Conservation (phyloP, 1,284 basidiomycete genomes). For the Ganoderma boninense region DNA sequence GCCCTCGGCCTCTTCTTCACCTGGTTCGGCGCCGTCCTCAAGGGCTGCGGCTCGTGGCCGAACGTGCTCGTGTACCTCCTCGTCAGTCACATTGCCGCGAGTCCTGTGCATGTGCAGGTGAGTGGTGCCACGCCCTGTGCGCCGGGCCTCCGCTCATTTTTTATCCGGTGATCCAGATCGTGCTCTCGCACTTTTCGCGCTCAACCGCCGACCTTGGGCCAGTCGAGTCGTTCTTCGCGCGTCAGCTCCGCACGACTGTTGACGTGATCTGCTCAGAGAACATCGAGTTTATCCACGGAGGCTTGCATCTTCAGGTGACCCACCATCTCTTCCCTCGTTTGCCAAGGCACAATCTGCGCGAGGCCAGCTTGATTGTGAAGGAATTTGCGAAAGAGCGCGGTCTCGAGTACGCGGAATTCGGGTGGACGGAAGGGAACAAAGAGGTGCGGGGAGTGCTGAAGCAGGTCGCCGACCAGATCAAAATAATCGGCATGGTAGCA, state of each 20-base stretch:
- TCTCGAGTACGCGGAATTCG: slow-evolving; percentile 89
- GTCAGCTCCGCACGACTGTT: slow-evolving; percentile 95
- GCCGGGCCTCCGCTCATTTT: slow-evolving; percentile 8
- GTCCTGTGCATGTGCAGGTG: slow-evolving; percentile 89
- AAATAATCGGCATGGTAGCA: slow-evolving; percentile 79
- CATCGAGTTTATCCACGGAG: slow-evolving; percentile 93
- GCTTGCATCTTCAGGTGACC: slow-evolving; percentile 94
- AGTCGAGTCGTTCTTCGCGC: slow-evolving; percentile 89
- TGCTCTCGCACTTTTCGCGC: slow-evolving; percentile 97
- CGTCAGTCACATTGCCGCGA: slow-evolving; percentile 82
- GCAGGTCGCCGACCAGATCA: slow-evolving; percentile 85
- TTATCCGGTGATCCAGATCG: slow-evolving; percentile 73
- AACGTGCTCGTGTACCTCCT: slow-evolving; percentile 75
- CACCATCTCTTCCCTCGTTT: slow-evolving; percentile 97
- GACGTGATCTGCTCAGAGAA: slow-evolving; percentile 91
- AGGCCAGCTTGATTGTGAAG: slow-evolving; percentile 85
- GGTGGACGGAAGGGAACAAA: slow-evolving; percentile 85
- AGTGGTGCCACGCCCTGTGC: slow-evolving; percentile 16
- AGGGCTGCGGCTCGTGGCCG: slow-evolving; percentile 73
- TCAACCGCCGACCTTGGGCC: slow-evolving; percentile 94
- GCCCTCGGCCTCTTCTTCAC: slow-evolving; percentile 81
- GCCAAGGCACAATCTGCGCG: slow-evolving; percentile 91
- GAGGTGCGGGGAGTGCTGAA: slow-evolving; percentile 81
- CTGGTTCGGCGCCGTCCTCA: slow-evolving; percentile 79
- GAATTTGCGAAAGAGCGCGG: slow-evolving; percentile 88